phyloP scores from a whole-genome alignment of 352 stramenopile genomes.

The Plasmopara muralis region DNA sequence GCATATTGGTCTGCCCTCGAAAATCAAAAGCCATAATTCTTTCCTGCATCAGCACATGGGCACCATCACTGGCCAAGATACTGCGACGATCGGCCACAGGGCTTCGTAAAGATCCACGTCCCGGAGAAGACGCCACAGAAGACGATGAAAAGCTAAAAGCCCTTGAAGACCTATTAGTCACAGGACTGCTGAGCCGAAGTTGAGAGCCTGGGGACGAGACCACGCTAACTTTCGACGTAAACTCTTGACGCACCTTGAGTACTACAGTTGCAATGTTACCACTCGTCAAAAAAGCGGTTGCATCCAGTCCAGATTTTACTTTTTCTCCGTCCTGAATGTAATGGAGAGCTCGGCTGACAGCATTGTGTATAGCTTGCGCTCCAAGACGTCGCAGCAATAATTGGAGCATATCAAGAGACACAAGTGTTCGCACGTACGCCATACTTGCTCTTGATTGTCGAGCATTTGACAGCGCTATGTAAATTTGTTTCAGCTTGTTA shows the following conservation, averaged over 20 bases:
- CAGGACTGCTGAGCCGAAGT: background rate
- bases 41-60: slow-evolving; percentile 49
- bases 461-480: slow-evolving; percentile 18
- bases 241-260: slow-evolving; percentile 19
- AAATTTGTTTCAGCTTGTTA: slow-evolving; percentile 26
- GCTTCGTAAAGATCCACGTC: slow-evolving; percentile 10
- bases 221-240: slow-evolving; percentile 7
- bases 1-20: slow-evolving; percentile 20
- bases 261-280: slow-evolving; percentile 36
- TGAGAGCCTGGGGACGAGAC: slow-evolving; percentile 2
- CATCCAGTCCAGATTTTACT: slow-evolving; percentile 9
- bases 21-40: slow-evolving; percentile 37
- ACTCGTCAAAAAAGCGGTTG: slow-evolving; percentile 23
- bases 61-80: slow-evolving; percentile 41
- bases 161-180: slow-evolving; percentile 5
- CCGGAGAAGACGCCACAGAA: slow-evolving; percentile 6
- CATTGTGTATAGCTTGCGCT: slow-evolving; percentile 17
- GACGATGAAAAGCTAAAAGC: slow-evolving; percentile 10
- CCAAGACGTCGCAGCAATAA: slow-evolving; percentile 30
- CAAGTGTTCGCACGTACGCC: slow-evolving; percentile 25
- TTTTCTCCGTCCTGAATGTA: slow-evolving; percentile 20
- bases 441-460: slow-evolving; percentile 11
- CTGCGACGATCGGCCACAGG: slow-evolving; percentile 25
- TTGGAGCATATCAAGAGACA: slow-evolving; percentile 39
- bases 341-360: slow-evolving; percentile 20